phyloP scores from a whole-genome alignment of 139 green algal species.

The Chlorella sorokiniana region DNA sequence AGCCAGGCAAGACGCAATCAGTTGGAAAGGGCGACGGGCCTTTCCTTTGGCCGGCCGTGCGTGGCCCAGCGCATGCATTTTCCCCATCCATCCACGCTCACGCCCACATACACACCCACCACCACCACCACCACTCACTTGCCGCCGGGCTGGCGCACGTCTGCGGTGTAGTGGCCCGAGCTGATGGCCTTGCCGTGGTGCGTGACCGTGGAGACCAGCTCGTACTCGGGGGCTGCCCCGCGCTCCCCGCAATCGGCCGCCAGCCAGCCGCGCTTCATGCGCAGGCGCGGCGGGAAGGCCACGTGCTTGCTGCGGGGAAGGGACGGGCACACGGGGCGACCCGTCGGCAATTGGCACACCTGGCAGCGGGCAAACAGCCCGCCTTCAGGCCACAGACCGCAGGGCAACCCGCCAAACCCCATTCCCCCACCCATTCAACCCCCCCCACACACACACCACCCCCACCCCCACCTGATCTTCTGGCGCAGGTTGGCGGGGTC shows the following conservation, averaged over 20 bases:
- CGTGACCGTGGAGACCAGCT: constrained; percentile 69
- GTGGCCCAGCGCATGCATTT: neutral
- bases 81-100: neutral
- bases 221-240: constrained; percentile 51
- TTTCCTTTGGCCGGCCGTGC: too few species aligned
- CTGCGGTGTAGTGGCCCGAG: constrained; percentile 80
- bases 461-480: constrained; percentile 20
- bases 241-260: constrained; percentile 40
- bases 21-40: too few species aligned
- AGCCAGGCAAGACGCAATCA: too few species aligned
- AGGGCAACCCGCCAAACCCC: neutral
- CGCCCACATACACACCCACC: too few species aligned
- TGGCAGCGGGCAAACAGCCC: neutral
- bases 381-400: neutral
- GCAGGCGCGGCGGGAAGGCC: constrained; percentile 55
- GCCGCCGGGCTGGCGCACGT: constrained; percentile 72
- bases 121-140: neutral
- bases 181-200: constrained; percentile 70
- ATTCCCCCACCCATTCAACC: neutral
- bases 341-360: neutral
- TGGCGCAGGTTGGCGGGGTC: constrained; percentile 32
- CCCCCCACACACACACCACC: neutral
- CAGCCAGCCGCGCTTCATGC: constrained; percentile 51
- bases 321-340: neutral
- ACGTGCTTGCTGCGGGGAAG: constrained; percentile 55